Base-by-base conservation (phyloP, 768 basidiomycete species). In the Ramaria sp. region DNA sequence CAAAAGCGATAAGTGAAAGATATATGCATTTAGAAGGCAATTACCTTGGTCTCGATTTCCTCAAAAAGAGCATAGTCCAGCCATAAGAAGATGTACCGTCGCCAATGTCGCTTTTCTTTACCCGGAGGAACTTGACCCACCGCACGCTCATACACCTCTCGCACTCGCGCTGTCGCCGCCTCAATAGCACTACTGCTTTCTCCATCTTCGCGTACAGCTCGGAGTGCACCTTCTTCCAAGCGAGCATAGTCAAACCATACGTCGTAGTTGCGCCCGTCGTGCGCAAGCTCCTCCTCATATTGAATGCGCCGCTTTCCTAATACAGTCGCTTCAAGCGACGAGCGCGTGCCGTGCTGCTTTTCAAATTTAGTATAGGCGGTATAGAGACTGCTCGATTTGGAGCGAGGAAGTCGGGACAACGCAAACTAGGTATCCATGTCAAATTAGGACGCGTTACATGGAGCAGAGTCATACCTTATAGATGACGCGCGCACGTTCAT, bases 201-300 rank as follows among this genome's bases (percentile, higher is more conserved):
- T 1, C 87, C 90, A 60, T 89, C 87, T 13, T 86, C 86, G 62
- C 74, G 80, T 24, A 91, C 74, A 59, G 91, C 84, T 34, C 79
- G 73, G 63, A 82, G 80, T 0, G 93, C 90, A 22, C 84, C 88
- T 70, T 98, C 96, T 67, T 98, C 96, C 34, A 99, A 68, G 17
- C 94, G 79, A 20, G 91, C 81, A 63, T 95, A 95, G 65, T 98
- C 96, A 66, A 99, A 97, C 96, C 96, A 99, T 0, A 88, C 86
- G 68, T 98, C 96, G 66, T 97, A 99, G 68, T 97, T 97, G 43
- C 86, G 82, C 0, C 91, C 85, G 61, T 98, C 92, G 57, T 95
- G 87, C 10, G 83, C 68, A 1, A 98, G 71, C 70, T 99, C 96
- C 61, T 99, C 96, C 67, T 99, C 96, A 65, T 99, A 98, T 64